Evolutionary conservation across 2,329 filamentous ascomycete genomes (phyloP).

Genomic region (Teratosphaeriaceae sp.): DNA sequence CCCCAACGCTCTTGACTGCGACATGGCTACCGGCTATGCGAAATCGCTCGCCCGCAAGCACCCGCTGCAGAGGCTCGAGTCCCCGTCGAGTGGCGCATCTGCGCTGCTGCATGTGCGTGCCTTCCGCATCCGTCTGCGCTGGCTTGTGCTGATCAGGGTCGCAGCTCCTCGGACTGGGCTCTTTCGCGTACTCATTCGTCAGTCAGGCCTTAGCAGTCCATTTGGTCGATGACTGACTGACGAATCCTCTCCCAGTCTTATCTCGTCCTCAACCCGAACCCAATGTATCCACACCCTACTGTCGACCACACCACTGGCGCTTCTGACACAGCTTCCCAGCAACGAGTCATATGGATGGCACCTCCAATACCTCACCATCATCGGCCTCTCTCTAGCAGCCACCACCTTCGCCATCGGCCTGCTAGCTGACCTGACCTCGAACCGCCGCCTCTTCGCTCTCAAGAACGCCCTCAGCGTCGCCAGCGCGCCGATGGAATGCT

Average conservation of each 20-base stretch:
- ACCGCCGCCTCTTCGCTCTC: constrained; percentile 50
- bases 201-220: too few species aligned
- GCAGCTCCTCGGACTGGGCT: constrained; percentile 32
- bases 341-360: constrained; percentile 60
- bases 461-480: constrained; percentile 64
- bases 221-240: too few species aligned
- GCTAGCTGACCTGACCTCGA: constrained; percentile 58
- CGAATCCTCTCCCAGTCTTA: too few species aligned
- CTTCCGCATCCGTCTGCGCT: constrained; percentile 18
- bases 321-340: constrained; percentile 34
- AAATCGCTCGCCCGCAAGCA: constrained; percentile 39
- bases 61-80: constrained; percentile 58
- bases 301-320: neutral
- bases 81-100: constrained; percentile 59
- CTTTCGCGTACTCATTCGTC: constrained; percentile 41
- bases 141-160: neutral
- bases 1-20: neutral
- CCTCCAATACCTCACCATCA: constrained; percentile 67
- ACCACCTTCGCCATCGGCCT: constrained; percentile 56
- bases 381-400: constrained; percentile 58
- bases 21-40: constrained; percentile 18
- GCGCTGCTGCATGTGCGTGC: constrained; percentile 51
- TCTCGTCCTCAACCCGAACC: constrained; percentile 31
- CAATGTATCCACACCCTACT: constrained; percentile 23
- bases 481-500: constrained; percentile 61